Evolutionary conservation across 768 basidiomycete species (phyloP), one percentile per base, ranked within the genome.

Genomic region (Boletus edulis): DNA sequence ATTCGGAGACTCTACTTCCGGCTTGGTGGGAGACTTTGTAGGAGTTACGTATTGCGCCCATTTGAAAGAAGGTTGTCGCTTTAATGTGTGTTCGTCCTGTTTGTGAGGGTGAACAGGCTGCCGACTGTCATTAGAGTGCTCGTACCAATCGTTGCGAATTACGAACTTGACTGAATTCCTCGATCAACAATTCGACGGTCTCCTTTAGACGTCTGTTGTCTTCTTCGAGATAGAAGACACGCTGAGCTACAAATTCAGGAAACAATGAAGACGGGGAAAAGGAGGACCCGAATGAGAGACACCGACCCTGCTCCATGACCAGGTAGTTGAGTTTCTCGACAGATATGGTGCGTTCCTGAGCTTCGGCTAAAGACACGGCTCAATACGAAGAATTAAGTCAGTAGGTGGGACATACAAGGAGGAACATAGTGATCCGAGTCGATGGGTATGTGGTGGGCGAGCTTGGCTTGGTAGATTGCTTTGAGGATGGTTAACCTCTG

Each of bases 401-500:
- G 22, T 29, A 49, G 42, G 49, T 40, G 41, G 45, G 45, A 75
- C 91, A 65, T 66, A 93, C 94, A 94, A 54, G 92, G 91, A 10
- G 94, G 94, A 14, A 94, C 81, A 68, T 93, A 97, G 63, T 91
- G 81, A 58, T 89, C 87, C 38, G 87, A 75, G 55, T 92, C 91
- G 61, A 95, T 85, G 37, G 89, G 84, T 49, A 99, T 77, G 58
- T 85, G 85, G 65, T 95, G 81, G 2, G 84, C 84, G 49, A 94
- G 73, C 77, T 99, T 99, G 63, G 91, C 76, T 50, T 84, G 84
- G 75, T 97, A 98, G 54, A 98, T 85, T 46, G 89, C 87, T 71
- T 94, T 95, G 69, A 98, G 85, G 59, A 98, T 93, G 42, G 90
- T 79, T 35, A 99, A 75, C 52, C 97, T 80, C 72, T 98, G 95